Percentiles rank a stretch among this genome's conserved stretches.
phyloP scores from a whole-genome alignment of 31 red algal species.

The Bonnemaisonia californica region DNA sequence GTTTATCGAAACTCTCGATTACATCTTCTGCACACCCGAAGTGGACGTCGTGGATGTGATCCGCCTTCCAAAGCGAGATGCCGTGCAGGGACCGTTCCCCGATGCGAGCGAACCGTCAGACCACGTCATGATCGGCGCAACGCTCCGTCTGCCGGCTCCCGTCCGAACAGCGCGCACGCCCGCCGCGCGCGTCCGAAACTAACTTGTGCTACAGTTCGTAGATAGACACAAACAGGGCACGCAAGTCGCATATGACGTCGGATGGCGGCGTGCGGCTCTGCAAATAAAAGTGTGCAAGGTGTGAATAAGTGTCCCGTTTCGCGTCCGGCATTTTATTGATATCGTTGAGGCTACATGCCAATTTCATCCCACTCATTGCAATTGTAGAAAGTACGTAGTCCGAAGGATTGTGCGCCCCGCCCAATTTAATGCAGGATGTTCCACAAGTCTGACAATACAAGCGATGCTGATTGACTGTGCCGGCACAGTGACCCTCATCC shows the following conservation, averaged over 20 bases:
- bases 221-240: too few species aligned
- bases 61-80: slow-evolving; percentile 59
- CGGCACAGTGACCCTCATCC: too few species aligned
- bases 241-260: neutral
- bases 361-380: too few species aligned
- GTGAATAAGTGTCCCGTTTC: neutral
- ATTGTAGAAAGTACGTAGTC: too few species aligned
- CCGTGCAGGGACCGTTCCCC: slow-evolving; percentile 63
- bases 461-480: too few species aligned
- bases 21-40: slow-evolving; percentile 72
- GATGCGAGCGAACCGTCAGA: slow-evolving; percentile 71
- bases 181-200: neutral
- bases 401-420: too few species aligned
- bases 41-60: slow-evolving; percentile 78
- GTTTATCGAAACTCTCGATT: slow-evolving; percentile 89
- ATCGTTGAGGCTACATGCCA: neutral
- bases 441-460: too few species aligned
- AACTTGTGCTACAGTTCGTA: too few species aligned
- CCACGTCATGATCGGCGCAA: slow-evolving; percentile 82
- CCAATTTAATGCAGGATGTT: too few species aligned
- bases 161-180: neutral
- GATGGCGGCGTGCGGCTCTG: neutral
- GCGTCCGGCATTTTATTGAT: neutral
- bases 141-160: slow-evolving; percentile 65
- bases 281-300: too few species aligned